Evolutionary conservation across 2,329 filamentous ascomycete genomes (phyloP), one percentile per base, ranked within the genome.

Genomic region (Dactylonectria estremocensis): DNA sequence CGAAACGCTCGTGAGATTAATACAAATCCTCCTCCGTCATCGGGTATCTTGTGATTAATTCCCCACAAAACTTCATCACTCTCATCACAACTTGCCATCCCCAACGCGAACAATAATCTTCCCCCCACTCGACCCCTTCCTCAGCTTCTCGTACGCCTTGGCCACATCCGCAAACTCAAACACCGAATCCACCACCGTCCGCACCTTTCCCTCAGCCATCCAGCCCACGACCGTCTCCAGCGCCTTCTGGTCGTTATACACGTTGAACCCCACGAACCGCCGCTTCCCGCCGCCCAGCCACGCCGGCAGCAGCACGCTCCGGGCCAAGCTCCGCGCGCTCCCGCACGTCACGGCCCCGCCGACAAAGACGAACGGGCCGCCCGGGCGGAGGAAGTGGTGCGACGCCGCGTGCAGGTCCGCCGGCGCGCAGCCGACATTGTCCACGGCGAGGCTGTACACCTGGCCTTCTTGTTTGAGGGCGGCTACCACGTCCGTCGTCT

Each of bases 171-270:
- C 85, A 74, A 90, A 89, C 22, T 83, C 82, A 72, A 85, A 91
- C 2, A 81, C 82, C 37, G 83, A 81, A 74, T 91, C 90, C 37
- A 91, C 76, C 1, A 89, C 81, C 5, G 85, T 80, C 78, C 83
- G 87, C 13, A 92, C 69, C 73, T 87, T 90, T 0, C 88, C 89
- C 69, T 91, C 83, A 7, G 80, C 77, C 76, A 92, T 80, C 88
- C 87, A 90, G 43, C 83, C 75, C 2, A 80, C 87, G 59, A 93
- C 77, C 75, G 85, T 80, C 22, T 76, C 78, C 58, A 91, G 73
- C 49, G 90, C 83, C 8, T 84, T 79, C 1, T 78, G 76, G 2
- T 82, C 82, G 20, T 83, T 82, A 66, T 82, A 80, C 2, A 78
- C 76, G 48, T 82, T 71, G 28, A 84, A 76, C 18, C 83, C 76